These are phyloP conservation scores for Penicillium coffeae DNA, from an alignment of 495 filamentous ascomycete genomes.

Conservation along the genomic window DNA sequence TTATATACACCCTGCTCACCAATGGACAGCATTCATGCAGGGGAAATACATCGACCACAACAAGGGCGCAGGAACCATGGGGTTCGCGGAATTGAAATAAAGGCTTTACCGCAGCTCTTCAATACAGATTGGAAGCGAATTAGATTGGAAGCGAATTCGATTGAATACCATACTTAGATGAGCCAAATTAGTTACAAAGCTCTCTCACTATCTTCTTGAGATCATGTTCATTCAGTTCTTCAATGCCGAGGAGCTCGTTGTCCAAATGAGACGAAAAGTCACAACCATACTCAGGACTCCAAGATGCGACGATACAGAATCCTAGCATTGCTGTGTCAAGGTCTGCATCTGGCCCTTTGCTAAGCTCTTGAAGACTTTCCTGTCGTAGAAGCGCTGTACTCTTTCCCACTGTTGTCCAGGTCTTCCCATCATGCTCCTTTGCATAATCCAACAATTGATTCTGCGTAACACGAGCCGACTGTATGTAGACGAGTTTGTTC, in stretches of 20 bases:
- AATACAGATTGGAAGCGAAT: too few relatives aligned
- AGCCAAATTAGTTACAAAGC: too few relatives aligned
- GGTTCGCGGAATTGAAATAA: not conserved
- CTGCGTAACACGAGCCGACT: conserved; percentile 5
- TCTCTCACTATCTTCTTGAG: not conserved
- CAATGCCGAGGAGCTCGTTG: not conserved
- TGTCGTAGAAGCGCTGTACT: not conserved
- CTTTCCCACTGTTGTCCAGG: not conserved
- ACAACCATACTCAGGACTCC: not conserved
- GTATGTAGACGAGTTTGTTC: conserved; percentile 8
- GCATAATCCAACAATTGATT: conserved; percentile 3
- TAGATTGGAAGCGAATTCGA: too few relatives aligned
- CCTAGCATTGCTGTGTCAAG: not conserved
- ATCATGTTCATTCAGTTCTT: not conserved
- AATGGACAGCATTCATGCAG: not conserved
- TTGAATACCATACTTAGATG: too few relatives aligned
- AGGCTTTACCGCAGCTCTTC: too few relatives aligned
- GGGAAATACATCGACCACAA: not conserved
- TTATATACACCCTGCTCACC: not conserved
- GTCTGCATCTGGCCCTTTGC: not conserved
- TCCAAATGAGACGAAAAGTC: not conserved
- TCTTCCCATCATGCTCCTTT: not conserved
- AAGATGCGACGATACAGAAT: not conserved
- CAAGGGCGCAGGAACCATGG: not conserved
- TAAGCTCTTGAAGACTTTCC: not conserved